phyloP scores from a whole-genome alignment of 345 rosid species.

The Eucalyptus paniculata region DNA sequence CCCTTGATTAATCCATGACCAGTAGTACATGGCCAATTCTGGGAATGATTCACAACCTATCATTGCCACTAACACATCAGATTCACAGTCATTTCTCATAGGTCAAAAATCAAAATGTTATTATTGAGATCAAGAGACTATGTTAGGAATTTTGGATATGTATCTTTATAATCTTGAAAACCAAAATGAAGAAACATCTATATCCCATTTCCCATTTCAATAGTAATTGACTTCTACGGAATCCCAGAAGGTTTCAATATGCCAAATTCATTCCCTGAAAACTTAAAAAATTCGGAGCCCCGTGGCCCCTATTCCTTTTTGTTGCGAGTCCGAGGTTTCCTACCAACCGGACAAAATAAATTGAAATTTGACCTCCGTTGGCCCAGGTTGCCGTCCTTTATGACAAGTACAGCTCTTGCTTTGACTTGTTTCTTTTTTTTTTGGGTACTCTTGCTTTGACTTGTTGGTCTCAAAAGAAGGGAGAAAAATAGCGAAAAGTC shows the following conservation, averaged over 20 bases:
- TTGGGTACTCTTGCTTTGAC: not conserved
- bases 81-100: too few relatives aligned
- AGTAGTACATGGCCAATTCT: too few relatives aligned
- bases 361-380: not conserved
- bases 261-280: not conserved
- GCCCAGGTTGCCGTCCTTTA: not conserved
- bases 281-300: not conserved
- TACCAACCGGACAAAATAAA: not conserved
- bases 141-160: not conserved
- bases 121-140: too few relatives aligned
- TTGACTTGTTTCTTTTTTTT: not conserved
- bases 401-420: not conserved
- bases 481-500: not conserved
- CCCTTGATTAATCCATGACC: too few relatives aligned
- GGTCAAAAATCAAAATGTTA: too few relatives aligned
- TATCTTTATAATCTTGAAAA: not conserved
- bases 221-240: not conserved
- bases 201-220: not conserved
- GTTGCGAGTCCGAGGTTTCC: not conserved
- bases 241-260: not conserved
- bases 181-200: not conserved
- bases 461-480: not conserved
- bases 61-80: fast-evolving
- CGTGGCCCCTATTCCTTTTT: not conserved
- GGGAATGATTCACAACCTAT: too few relatives aligned